Conservation (phyloP, 2,329 filamentous ascomycete species). For the Colletotrichum sp. region DNA sequence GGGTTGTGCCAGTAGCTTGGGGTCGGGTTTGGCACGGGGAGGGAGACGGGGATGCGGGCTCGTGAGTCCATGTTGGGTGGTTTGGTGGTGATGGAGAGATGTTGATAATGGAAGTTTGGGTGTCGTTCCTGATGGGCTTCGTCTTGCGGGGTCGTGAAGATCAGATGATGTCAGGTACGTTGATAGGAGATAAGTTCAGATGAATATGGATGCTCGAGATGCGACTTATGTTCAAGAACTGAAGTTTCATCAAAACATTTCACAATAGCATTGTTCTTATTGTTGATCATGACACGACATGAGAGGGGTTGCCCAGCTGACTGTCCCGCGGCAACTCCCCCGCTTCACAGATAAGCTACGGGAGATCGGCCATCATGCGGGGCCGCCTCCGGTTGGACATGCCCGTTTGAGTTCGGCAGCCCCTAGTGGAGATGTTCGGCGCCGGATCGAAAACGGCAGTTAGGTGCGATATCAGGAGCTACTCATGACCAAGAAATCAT, state of each 20-base stretch:
- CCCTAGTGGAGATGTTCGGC: not conserved
- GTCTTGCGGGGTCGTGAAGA: not conserved
- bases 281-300: not conserved
- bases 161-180: not conserved
- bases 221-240: not conserved
- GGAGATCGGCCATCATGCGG: not conserved
- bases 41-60: conserved; percentile 5
- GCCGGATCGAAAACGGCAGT: not conserved
- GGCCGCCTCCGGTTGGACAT: not conserved
- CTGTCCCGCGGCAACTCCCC: not conserved
- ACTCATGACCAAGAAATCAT: not conserved
- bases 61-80: conserved; percentile 2
- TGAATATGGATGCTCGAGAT: not conserved
- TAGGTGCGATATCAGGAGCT: not conserved
- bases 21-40: conserved; percentile 47
- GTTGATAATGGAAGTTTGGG: not conserved
- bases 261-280: not conserved
- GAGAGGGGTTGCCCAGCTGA: not conserved
- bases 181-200: not conserved
- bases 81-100: not conserved
- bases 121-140: not conserved
- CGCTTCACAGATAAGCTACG: not conserved
- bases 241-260: not conserved
- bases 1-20: conserved; percentile 51
- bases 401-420: not conserved